Percentiles rank a stretch among this genome's conserved stretches.
These are phyloP conservation scores for Magnolia officinalis DNA, from an alignment of 164 flowering plant species.

Conservation along the genomic window DNA sequence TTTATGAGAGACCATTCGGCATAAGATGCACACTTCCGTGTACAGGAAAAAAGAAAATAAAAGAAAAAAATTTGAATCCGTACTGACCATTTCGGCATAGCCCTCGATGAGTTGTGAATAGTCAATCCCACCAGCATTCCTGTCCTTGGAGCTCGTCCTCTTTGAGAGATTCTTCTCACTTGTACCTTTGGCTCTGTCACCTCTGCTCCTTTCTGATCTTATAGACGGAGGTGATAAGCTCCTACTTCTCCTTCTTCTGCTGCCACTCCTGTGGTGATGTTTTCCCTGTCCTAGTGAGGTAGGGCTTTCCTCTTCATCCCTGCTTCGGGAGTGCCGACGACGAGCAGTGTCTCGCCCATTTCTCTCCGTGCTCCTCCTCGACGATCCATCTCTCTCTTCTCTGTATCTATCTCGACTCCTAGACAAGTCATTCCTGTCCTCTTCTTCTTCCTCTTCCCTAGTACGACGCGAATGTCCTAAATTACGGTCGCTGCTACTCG, in stretches of 20 bases:
- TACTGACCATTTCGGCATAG: constrained; percentile 66
- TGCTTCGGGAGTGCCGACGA: constrained; percentile 14
- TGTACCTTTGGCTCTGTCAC: constrained; percentile 6
- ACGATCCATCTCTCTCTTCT: constrained; percentile 6
- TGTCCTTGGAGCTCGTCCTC: constrained; percentile 14
- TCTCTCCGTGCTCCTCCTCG: constrained; percentile 13
- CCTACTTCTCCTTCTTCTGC: constrained; percentile 33
- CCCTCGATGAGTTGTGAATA: constrained; percentile 62
- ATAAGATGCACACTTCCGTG: too few species aligned
- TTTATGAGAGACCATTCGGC: too few species aligned
- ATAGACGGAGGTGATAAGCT: constrained; percentile 29
- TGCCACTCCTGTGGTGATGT: constrained; percentile 1
- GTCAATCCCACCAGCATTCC: constrained; percentile 36
- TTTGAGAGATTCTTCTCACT: neutral
- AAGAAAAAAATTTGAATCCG: neutral
- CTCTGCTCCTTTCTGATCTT: constrained; percentile 23
- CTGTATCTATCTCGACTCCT: neutral
- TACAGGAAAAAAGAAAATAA: too few species aligned
- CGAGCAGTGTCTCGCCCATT: constrained; percentile 20
- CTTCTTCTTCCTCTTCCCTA: neutral
- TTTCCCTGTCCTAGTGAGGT: neutral
- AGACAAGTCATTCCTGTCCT: neutral
- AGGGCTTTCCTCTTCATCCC: constrained; percentile 14
- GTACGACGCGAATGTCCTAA: neutral
- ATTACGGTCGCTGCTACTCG: neutral